phyloP scores from a whole-genome alignment of 805 yeast genomes.

The Pichia californica region DNA sequence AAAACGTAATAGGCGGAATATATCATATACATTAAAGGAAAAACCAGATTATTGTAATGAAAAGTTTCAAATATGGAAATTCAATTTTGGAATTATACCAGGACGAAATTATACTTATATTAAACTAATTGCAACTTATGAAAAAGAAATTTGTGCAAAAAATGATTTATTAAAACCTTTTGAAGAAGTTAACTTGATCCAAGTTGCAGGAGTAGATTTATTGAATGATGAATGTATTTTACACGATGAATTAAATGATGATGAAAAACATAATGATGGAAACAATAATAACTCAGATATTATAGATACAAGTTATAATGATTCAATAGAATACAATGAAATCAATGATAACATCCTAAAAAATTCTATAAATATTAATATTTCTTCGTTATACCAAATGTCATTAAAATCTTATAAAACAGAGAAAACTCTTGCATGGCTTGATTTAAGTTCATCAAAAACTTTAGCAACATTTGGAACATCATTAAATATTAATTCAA shows the following conservation, averaged over 20 bases:
- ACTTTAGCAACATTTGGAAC: constrained; percentile 10
- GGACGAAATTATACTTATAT: constrained; percentile 17
- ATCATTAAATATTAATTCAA: constrained; percentile 13
- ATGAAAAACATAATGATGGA: not conserved
- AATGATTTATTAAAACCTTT: constrained; percentile 9
- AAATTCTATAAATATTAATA: constrained; percentile 1
- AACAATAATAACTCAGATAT: no score
- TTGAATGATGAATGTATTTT: constrained; percentile 2
- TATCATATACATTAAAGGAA: not conserved
- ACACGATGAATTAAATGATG: not conserved
- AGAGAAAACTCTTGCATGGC: constrained; percentile 23
- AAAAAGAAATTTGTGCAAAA: constrained; percentile 9
- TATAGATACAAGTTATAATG: not conserved
- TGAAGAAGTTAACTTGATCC: constrained; percentile 8
- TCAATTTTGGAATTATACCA: constrained; percentile 14
- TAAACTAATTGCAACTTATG: constrained; percentile 15
- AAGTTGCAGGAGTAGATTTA: constrained; percentile 13
- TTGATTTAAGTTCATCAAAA: constrained; percentile 20
- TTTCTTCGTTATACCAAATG: constrained; percentile 26
- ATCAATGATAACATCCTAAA: constrained; percentile 4
- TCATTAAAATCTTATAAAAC: constrained; percentile 21
- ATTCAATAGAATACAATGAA: not conserved
- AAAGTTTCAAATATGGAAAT: constrained; percentile 14
- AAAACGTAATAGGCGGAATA: not conserved
- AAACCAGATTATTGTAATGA: constrained; percentile 7